Evolutionary conservation across 192 early-diverging fungal species (phyloP), one percentile per base, ranked within the genome.

Genomic region (Glomus cerebriforme): DNA sequence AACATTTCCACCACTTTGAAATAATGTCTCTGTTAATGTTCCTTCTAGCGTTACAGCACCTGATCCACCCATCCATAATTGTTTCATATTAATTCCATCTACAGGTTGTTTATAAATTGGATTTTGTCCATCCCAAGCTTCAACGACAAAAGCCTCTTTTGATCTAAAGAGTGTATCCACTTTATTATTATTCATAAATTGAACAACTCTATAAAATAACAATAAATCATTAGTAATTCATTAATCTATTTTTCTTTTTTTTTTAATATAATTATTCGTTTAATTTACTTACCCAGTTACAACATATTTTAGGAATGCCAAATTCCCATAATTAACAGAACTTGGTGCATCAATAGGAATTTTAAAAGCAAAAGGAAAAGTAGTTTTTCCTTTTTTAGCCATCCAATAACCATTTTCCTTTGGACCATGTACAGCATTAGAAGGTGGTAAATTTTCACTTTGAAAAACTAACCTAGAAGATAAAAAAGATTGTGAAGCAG

Each of bases 371-470:
- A 92, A 92, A 3, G 88, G 87, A 71, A 92, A 92, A 0, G 87
- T 88, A 17, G 90, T 91, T 78, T 90, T 92, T 59, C 86, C 90
- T 75, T 92, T 92, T 68, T 86, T 86, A 8, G 90, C 90, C 32
- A 78, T 80, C 87, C 89, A 92, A 76, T 83, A 88, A 5, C 90
- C 88, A 58, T 77, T 59, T 32, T 87, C 84, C 32, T 69, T 78
- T 1, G 84, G 85, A 7, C 90, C 90, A 65, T 84, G 76, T 24
- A 92, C 90, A 12, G 90, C 90, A 76, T 86, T 86, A 2, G 90
- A 88, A 1, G 87, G 88, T 3, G 90, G 88, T 67, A 84, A 83
- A 26, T 83, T 81, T 29, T 85, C 74, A 12, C 88, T 87, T 82
- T 92, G 90, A 73, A 91, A 92, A 32, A 88, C 85, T 5, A 86